A percentile compares a stretch with the other conserved stretches of the same genome.
Conservation (phyloP, 805 yeast genomes). For the Hanseniaspora taiwanica region DNA sequence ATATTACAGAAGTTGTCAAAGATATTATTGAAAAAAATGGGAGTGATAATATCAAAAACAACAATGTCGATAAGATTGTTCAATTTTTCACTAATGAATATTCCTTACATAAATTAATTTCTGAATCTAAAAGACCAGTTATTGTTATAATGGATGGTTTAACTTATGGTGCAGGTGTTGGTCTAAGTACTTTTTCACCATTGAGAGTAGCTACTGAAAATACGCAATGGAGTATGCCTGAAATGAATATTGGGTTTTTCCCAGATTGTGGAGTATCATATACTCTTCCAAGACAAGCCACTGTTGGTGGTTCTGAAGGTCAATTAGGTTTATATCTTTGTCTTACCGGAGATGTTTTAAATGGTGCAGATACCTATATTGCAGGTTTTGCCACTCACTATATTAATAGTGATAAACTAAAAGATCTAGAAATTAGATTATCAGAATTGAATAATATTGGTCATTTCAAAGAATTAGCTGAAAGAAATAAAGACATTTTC, state of each 20-base stretch:
- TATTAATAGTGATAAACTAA: slow-evolving; percentile 52
- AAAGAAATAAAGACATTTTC: slow-evolving; percentile 9
- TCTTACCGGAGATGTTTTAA: slow-evolving; percentile 66
- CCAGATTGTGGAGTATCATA: slow-evolving; percentile 94
- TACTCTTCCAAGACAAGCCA: slow-evolving; percentile 59
- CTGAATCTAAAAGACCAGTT: slow-evolving; percentile 50
- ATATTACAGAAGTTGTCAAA: slow-evolving; percentile 68
- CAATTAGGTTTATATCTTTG: slow-evolving; percentile 78
- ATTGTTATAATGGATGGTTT: slow-evolving; percentile 84
- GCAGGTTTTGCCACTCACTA: slow-evolving; percentile 88
- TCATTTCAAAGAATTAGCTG: slow-evolving; percentile 20
- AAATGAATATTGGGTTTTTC: slow-evolving; percentile 89
- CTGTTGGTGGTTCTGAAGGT: slow-evolving; percentile 36
- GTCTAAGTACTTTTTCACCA: slow-evolving; percentile 79
- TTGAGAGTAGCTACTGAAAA: slow-evolving; percentile 88
- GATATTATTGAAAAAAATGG: slow-evolving; percentile 36
- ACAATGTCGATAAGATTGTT: slow-evolving; percentile 27
- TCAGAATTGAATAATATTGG: slow-evolving; percentile 35
- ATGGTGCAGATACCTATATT: slow-evolving; percentile 69
- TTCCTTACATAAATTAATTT: slow-evolving; percentile 51
- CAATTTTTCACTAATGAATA: slow-evolving; percentile 73
- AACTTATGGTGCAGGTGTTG: slow-evolving; percentile 98
- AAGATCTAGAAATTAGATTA: slow-evolving; percentile 50
- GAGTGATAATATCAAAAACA: slow-evolving; percentile 4
- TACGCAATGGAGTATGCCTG: slow-evolving; percentile 94